Evolutionary conservation across 176 grass and related monocot species (phyloP).

Genomic region (Puccinellia tenuiflora): DNA sequence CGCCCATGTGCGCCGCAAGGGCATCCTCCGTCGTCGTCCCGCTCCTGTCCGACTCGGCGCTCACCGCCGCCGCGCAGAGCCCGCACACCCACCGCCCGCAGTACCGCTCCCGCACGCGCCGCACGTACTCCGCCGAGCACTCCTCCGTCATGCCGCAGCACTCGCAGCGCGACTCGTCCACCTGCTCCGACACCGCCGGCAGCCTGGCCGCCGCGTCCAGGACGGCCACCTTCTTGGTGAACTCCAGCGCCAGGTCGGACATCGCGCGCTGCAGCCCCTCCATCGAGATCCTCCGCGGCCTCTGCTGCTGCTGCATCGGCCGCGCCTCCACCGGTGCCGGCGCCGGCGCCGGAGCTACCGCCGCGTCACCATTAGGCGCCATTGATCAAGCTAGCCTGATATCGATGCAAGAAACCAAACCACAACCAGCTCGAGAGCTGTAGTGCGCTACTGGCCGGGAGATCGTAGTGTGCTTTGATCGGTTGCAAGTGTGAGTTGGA

Average conservation of each 20-base stretch:
- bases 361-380: constrained; percentile 62
- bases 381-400: constrained; percentile 20
- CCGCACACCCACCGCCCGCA: constrained; percentile 77
- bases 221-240: constrained; percentile 35
- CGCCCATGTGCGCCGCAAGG: constrained; percentile 53
- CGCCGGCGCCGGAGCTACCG: not conserved
- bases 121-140: constrained; percentile 71
- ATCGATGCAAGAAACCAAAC: not conserved
- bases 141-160: constrained; percentile 91
- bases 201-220: constrained; percentile 8
- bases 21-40: constrained; percentile 47
- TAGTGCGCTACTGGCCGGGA: not conserved
- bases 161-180: constrained; percentile 67
- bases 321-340: no score
- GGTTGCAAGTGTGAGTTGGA: constrained; percentile 2
- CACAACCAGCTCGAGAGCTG: not conserved
- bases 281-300: constrained; percentile 66
- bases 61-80: constrained; percentile 65
- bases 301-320: constrained; percentile 1
- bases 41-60: constrained; percentile 50
- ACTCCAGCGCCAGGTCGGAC: constrained; percentile 68
- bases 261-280: constrained; percentile 80
- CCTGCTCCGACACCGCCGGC: constrained; percentile 49
- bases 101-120: constrained; percentile 66
- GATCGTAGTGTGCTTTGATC: not conserved